Conservation (phyloP, 169 alveolate genomes). For the Perkinsus chesapeaki region DNA sequence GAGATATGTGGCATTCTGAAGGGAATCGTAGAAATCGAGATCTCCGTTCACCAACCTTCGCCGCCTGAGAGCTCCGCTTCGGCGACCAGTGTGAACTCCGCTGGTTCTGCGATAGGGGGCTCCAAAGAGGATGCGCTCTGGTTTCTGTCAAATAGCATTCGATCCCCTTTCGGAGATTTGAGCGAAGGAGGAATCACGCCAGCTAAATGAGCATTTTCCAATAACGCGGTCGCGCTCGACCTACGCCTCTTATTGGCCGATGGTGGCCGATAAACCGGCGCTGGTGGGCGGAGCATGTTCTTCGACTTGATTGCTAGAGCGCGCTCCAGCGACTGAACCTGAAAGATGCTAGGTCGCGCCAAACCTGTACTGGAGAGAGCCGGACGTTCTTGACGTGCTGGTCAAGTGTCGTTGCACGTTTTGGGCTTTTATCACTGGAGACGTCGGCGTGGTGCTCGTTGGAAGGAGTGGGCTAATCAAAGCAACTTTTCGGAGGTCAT, state of each 20-base stretch:
- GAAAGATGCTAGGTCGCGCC: too few relatives aligned
- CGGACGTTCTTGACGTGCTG: background rate
- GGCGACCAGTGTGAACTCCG: too few relatives aligned
- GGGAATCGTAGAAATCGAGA: background rate
- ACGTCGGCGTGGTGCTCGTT: too few relatives aligned
- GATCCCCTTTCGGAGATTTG: background rate
- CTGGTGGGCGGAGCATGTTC: background rate
- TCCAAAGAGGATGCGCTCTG: background rate
- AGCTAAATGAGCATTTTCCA: background rate
- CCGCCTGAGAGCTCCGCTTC: background rate
- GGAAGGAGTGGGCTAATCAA: too few relatives aligned
- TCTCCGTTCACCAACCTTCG: background rate
- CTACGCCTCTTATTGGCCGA: background rate
- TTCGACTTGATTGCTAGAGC: background rate
- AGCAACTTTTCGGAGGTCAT: too few relatives aligned
- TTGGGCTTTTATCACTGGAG: too few relatives aligned
- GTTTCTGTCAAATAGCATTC: background rate
- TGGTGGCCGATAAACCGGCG: background rate
- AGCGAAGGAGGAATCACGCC: background rate
- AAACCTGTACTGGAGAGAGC: background rate
- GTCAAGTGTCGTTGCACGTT: background rate
- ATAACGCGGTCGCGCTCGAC: background rate
- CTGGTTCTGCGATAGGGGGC: background rate
- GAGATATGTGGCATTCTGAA: background rate
- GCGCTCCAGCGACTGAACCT: background rate